Evolutionary conservation across 2,329 filamentous ascomycete species (phyloP).

Genomic region (Didymellaceae sp.): DNA sequence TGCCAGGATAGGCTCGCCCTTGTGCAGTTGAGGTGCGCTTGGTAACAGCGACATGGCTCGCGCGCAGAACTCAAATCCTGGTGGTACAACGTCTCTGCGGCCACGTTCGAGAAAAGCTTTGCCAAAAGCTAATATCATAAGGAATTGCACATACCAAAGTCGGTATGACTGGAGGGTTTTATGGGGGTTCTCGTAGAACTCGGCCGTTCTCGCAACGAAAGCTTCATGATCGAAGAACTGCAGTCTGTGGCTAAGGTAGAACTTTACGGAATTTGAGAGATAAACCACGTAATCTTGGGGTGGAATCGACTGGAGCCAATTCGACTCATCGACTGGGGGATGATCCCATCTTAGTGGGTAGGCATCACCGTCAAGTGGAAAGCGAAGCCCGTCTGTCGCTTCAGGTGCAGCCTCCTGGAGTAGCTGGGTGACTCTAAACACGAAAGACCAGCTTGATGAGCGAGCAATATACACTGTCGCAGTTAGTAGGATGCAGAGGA

Average conservation of each 20-base stretch:
- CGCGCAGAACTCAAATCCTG: neutral
- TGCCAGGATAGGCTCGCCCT: neutral
- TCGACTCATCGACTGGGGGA: neutral
- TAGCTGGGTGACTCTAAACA: neutral
- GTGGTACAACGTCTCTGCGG: neutral
- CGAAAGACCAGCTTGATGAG: neutral
- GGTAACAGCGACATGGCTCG: neutral
- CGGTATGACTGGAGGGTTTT: neutral
- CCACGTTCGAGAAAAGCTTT: neutral
- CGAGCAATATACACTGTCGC: neutral
- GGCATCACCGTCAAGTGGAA: neutral
- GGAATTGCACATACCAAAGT: neutral
- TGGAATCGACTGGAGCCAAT: neutral
- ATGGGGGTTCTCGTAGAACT: no score
- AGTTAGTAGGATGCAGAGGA: neutral
- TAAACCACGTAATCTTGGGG: neutral
- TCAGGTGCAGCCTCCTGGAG: neutral
- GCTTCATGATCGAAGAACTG: neutral
- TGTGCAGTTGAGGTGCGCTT: neutral
- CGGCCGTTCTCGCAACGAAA: neutral
- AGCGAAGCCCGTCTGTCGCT: neutral
- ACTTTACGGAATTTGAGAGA: neutral
- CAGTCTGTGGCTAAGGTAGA: neutral
- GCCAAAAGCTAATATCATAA: neutral
- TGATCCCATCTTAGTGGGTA: neutral